Percentiles rank a stretch among this genome's conserved stretches.
Evolutionary conservation across 1,284 basidiomycete genomes (phyloP).

Genomic region (Mycena citricolor): DNA sequence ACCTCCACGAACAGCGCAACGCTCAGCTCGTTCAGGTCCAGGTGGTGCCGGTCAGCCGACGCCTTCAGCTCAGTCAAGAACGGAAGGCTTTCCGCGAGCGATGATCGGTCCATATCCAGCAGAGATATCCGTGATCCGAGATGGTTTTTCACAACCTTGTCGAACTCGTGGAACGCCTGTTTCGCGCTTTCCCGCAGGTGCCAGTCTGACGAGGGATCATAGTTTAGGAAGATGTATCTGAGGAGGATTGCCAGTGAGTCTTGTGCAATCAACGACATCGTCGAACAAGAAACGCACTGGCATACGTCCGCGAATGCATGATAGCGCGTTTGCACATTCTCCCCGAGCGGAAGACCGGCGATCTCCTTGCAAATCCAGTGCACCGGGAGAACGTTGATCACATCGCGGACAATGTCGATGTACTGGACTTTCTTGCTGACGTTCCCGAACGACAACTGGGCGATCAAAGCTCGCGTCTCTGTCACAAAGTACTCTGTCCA

Average conservation of each 20-base stretch:
- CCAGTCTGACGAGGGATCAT: slow-evolving; percentile 58
- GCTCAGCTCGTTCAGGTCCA: slow-evolving; percentile 36
- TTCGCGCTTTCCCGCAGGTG: slow-evolving; percentile 48
- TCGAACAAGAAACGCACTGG: slow-evolving; percentile 40
- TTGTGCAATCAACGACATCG: neutral
- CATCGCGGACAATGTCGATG: slow-evolving; percentile 72
- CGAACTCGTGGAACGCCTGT: slow-evolving; percentile 41
- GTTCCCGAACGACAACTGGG: slow-evolving; percentile 36
- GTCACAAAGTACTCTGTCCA: slow-evolving; percentile 38
- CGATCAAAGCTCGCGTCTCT: slow-evolving; percentile 39
- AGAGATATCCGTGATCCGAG: slow-evolving; percentile 29
- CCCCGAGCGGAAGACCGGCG: slow-evolving; percentile 43
- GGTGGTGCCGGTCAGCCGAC: too few species aligned
- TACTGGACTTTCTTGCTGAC: slow-evolving; percentile 33
- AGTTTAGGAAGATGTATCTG: slow-evolving; percentile 65
- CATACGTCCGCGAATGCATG: slow-evolving; percentile 54
- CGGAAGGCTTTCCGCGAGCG: slow-evolving; percentile 6
- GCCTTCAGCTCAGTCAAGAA: slow-evolving; percentile 29
- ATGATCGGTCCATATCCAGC: slow-evolving; percentile 10
- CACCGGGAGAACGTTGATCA: slow-evolving; percentile 66
- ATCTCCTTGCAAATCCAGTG: slow-evolving; percentile 64
- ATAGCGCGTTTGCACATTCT: slow-evolving; percentile 50
- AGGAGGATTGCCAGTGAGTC: neutral
- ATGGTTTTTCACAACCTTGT: slow-evolving; percentile 41
- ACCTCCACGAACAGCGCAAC: slow-evolving; percentile 46